Conservation (phyloP, 2,329 filamentous ascomycete species). For the Torrubiella hemipterigena region DNA sequence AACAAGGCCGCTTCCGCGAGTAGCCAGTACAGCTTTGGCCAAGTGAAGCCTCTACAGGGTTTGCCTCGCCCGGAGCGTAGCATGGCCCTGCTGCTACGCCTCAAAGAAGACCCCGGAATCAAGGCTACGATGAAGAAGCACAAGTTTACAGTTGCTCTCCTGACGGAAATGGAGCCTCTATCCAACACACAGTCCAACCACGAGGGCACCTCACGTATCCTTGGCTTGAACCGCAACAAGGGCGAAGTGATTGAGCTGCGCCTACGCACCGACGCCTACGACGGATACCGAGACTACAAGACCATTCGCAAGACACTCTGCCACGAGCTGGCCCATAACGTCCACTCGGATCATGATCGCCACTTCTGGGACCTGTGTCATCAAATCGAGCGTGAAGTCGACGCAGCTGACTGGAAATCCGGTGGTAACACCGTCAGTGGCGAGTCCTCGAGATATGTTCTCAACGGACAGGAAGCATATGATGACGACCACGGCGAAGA, state of each 20-base stretch:
- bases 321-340: slow-evolving; percentile 91
- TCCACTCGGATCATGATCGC: slow-evolving; percentile 71
- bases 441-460: slow-evolving; percentile 48
- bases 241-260: slow-evolving; percentile 87
- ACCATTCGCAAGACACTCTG: slow-evolving; percentile 86
- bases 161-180: slow-evolving; percentile 93
- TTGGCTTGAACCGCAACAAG: slow-evolving; percentile 77
- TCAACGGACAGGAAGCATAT: slow-evolving; percentile 31
- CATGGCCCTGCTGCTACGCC: slow-evolving; percentile 57
- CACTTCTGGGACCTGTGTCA: slow-evolving; percentile 84
- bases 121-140: slow-evolving; percentile 72
- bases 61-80: slow-evolving; percentile 66
- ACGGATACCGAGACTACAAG: slow-evolving; percentile 87
- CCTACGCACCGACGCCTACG: slow-evolving; percentile 83
- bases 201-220: slow-evolving; percentile 59
- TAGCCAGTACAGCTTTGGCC: slow-evolving; percentile 67
- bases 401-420: slow-evolving; percentile 63
- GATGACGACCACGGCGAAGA: slow-evolving; percentile 45
- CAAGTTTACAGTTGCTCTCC: slow-evolving; percentile 68
- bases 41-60: slow-evolving; percentile 61
- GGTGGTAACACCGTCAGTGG: slow-evolving; percentile 57
- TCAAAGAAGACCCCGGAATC: slow-evolving; percentile 78
- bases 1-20: slow-evolving; percentile 32
- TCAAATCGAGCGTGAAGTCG: slow-evolving; percentile 80
- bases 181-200: slow-evolving; percentile 62